Conservation (phyloP, 352 stramenopile species). For the Pseudoperonospora humuli region DNA sequence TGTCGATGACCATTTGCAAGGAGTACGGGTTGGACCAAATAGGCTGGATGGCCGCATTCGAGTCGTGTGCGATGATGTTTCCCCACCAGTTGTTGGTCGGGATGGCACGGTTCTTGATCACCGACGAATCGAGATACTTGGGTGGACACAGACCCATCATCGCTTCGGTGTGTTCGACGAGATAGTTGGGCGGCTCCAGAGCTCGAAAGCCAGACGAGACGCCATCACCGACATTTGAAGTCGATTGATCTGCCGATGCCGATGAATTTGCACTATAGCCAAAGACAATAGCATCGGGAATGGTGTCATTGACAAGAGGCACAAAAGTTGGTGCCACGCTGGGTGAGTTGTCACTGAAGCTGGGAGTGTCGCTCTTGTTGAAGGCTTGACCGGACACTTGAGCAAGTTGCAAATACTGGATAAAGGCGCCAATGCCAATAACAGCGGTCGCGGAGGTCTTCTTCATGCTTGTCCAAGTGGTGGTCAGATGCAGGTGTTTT, state of each 20-base stretch:
- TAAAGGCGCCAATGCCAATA: neutral
- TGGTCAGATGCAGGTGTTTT: neutral
- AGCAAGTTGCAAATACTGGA: neutral
- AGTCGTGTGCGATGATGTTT: slow-evolving; percentile 52
- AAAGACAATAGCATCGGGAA: slow-evolving; percentile 1
- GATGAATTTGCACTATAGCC: slow-evolving; percentile 2
- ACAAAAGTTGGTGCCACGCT: slow-evolving; percentile 7
- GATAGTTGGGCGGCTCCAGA: slow-evolving; percentile 21
- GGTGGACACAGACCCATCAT: slow-evolving; percentile 43
- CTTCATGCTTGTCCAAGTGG: neutral
- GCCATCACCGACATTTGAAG: slow-evolving; percentile 4
- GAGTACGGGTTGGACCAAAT: slow-evolving; percentile 58
- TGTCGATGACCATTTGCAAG: slow-evolving; percentile 30
- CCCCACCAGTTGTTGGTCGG: slow-evolving; percentile 70
- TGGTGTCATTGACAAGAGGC: slow-evolving; percentile 1
- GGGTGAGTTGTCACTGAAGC: neutral
- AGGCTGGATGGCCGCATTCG: slow-evolving; percentile 28
- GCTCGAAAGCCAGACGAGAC: slow-evolving; percentile 14
- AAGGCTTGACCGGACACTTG: neutral
- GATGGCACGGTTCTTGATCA: slow-evolving; percentile 40
- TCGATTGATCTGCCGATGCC: neutral
- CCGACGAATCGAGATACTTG: slow-evolving; percentile 35
- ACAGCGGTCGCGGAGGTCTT: neutral
- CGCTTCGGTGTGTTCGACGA: slow-evolving; percentile 43
- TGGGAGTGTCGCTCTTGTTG: neutral